Percentiles rank a stretch among this genome's conserved stretches.
Conservation (phyloP, 371 early-diverging fungal genomes). For the Mortierella sp. region DNA sequence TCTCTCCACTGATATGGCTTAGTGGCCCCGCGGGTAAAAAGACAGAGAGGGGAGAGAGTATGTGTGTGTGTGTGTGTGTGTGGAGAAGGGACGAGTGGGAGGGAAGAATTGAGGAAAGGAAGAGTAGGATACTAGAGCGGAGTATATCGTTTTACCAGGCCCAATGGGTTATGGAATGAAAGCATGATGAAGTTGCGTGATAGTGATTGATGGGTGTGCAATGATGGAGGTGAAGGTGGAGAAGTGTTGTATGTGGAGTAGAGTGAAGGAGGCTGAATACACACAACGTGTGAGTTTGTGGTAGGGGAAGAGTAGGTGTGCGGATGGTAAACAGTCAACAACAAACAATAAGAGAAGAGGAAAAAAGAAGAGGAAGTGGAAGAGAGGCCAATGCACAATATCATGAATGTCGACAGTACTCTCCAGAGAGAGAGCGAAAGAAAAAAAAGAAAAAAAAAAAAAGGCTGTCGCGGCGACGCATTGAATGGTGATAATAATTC, state of each 20-base stretch:
- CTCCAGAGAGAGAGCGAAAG: neutral
- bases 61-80: neutral
- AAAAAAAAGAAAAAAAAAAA: neutral
- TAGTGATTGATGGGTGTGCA: slow-evolving; percentile 1
- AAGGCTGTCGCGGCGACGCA: neutral
- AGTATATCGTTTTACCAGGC: neutral
- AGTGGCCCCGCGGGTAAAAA: neutral
- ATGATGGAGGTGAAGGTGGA: neutral
- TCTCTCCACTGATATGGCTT: neutral
- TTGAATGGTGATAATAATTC: neutral
- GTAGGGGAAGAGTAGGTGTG: neutral
- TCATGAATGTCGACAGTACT: neutral
- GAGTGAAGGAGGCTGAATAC: neutral
- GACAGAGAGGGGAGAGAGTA: neutral
- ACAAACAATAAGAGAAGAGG: neutral
- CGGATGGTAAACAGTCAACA: too few species aligned
- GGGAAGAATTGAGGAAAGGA: neutral
- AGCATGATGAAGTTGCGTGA: slow-evolving; percentile 23
- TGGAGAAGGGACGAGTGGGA: neutral
- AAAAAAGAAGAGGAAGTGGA: neutral
- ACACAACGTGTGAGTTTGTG: neutral
- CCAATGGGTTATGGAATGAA: slow-evolving; percentile 21
- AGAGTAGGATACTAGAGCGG: neutral
- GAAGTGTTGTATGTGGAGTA: neutral
- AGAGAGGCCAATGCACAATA: slow-evolving; percentile 12